Percentiles rank a stretch among this genome's conserved stretches.
These are phyloP conservation scores for Ceratocystis cacaofunesta DNA, from an alignment of 2,329 filamentous ascomycete species.

Conservation along the genomic window DNA sequence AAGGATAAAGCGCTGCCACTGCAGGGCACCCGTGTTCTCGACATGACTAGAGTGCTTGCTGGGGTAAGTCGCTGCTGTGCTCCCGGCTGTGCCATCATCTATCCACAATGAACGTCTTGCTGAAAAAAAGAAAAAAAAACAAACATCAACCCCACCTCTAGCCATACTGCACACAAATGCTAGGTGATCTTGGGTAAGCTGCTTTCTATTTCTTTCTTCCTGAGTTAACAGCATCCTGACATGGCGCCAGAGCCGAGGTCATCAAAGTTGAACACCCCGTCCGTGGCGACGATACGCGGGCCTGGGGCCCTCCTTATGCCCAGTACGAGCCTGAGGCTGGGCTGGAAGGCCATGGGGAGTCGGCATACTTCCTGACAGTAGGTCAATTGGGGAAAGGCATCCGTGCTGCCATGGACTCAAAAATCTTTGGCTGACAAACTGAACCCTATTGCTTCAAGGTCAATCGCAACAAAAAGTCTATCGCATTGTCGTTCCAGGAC, in stretches of 20 bases:
- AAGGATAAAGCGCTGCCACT: slow-evolving; percentile 41
- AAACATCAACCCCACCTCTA: slow-evolving; percentile 26
- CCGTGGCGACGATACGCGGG: slow-evolving; percentile 81
- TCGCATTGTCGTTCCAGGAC: slow-evolving; percentile 83
- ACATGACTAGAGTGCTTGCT: slow-evolving; percentile 92
- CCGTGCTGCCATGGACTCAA: not conserved
- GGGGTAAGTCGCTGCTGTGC: slow-evolving; percentile 47
- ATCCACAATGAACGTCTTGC: not conserved
- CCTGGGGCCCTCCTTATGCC: slow-evolving; percentile 93
- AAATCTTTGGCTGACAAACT: not conserved
- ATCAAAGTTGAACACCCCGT: slow-evolving; percentile 95
- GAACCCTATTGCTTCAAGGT: slow-evolving; percentile 39
- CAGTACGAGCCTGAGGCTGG: slow-evolving; percentile 48
- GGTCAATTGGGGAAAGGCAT: slow-evolving; percentile 6
- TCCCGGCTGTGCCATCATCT: slow-evolving; percentile 14
- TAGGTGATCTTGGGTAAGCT: slow-evolving; percentile 83
- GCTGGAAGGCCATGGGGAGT: slow-evolving; percentile 64
- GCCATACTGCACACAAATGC: slow-evolving; percentile 95
- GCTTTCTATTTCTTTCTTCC: not conserved
- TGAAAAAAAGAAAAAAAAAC: not conserved
- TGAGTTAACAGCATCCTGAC: not conserved
- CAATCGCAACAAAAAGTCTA: slow-evolving; percentile 92
- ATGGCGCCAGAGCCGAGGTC: slow-evolving; percentile 58
- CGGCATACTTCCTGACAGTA: slow-evolving; percentile 86
- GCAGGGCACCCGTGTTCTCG: slow-evolving; percentile 73